A percentile compares a stretch with the other conserved stretches of the same genome.
Evolutionary conservation across 768 basidiomycete genomes (phyloP).

Genomic region (Tremella fuciformis): DNA sequence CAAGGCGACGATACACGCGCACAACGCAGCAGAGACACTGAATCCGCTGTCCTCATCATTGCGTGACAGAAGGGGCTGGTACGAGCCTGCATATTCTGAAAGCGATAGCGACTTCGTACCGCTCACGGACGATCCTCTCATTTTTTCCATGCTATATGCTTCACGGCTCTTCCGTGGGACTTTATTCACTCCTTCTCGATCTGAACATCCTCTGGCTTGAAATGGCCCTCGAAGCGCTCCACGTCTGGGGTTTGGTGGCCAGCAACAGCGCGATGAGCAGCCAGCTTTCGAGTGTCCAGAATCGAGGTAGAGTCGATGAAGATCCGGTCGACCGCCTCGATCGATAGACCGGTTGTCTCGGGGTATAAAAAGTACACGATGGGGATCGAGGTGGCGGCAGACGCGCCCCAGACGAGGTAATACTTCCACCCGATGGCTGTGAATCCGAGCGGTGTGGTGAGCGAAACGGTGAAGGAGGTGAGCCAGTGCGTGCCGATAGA

Average conservation of each 20-base stretch:
- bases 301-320: constrained; percentile 14
- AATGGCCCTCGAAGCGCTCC: neutral
- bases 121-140: too few relatives aligned
- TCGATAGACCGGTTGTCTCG: neutral
- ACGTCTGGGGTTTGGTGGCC: neutral
- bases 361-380: constrained; percentile 8
- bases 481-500: constrained; percentile 29
- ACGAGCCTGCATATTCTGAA: too few relatives aligned
- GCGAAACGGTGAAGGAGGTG: constrained; percentile 21
- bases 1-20: too few relatives aligned
- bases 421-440: constrained; percentile 5
- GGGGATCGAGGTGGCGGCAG: constrained; percentile 19
- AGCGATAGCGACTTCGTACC: too few relatives aligned
- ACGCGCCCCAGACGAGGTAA: constrained; percentile 15
- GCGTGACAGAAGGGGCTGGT: too few relatives aligned
- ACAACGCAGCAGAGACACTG: too few relatives aligned
- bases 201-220: constrained; percentile 1
- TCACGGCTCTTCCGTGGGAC: too few relatives aligned
- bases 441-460: constrained; percentile 53
- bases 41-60: too few relatives aligned
- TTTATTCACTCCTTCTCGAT: neutral
- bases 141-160: too few relatives aligned
- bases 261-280: constrained; percentile 13
- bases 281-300: constrained; percentile 13
- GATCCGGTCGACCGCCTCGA: constrained; percentile 5